Percentiles rank a stretch among this genome's conserved stretches.
These are phyloP conservation scores for Zygosaccharomyces sapae DNA, from an alignment of 1,139 yeast genomes.

Conservation along the genomic window DNA sequence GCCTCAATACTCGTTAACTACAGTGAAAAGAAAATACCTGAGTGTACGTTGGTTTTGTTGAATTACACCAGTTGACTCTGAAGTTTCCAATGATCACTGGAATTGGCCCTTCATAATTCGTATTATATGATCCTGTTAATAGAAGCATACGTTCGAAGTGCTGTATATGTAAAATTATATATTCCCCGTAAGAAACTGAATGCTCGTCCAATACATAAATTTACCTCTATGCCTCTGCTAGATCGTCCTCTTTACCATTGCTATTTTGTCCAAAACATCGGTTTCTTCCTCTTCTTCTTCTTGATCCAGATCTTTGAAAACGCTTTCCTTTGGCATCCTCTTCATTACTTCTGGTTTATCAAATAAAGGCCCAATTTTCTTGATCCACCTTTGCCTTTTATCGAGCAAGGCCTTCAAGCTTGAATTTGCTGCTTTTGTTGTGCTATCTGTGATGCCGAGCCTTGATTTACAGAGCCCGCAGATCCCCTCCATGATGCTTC, in stretches of 20 bases:
- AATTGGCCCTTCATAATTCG: too few relatives aligned
- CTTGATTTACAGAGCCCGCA: conserved; percentile 31
- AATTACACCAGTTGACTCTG: not conserved
- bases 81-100: too few relatives aligned
- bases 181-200: too few relatives aligned
- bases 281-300: conserved; percentile 46
- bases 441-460: conserved; percentile 40
- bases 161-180: too few relatives aligned
- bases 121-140: too few relatives aligned
- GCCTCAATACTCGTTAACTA: not conserved
- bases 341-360: conserved; percentile 64
- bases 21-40: too few relatives aligned
- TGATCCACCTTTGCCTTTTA: conserved; percentile 84
- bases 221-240: conserved; percentile 14
- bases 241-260: conserved; percentile 34
- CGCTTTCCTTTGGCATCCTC: conserved; percentile 63
- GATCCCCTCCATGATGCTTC: conserved; percentile 42
- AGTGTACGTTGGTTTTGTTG: not conserved
- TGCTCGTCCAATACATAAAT: too few relatives aligned
- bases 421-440: conserved; percentile 59
- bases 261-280: conserved; percentile 28
- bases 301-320: conserved; percentile 55
- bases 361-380: conserved; percentile 82
- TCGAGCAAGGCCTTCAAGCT: conserved; percentile 78
- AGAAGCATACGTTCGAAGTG: too few relatives aligned